Percentiles rank a stretch among this genome's conserved stretches.
Evolutionary conservation across 306 rosid species (phyloP).

Genomic region (Corylus americana): DNA sequence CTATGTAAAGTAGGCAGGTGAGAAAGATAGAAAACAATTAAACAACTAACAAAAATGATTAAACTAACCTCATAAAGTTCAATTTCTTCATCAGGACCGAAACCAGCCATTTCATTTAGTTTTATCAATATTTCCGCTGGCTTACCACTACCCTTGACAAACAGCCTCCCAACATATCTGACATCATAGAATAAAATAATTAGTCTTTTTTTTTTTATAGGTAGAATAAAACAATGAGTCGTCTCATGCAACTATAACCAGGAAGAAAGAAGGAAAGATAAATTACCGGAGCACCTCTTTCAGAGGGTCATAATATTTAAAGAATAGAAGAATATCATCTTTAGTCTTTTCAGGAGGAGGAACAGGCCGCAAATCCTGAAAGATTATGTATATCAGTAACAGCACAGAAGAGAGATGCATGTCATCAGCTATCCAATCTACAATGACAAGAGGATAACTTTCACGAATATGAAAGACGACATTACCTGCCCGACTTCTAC

Average conservation of each 20-base stretch:
- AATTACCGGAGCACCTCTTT: conserved; percentile 42
- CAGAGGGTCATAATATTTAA: neutral
- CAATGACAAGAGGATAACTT: neutral
- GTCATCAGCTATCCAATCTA: neutral
- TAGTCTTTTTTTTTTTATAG: neutral
- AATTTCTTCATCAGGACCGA: conserved; percentile 51
- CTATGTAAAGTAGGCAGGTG: neutral
- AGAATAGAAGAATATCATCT: neutral
- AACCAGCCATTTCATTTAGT: conserved; percentile 59
- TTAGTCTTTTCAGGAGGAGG: conserved; percentile 8
- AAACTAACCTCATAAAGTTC: conserved; percentile 53
- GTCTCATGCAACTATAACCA: neutral
- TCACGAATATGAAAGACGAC: neutral
- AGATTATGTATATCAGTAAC: conserved; percentile 2
- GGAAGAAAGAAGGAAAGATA: neutral
- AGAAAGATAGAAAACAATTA: neutral
- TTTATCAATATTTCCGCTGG: conserved; percentile 43
- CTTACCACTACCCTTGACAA: conserved; percentile 50
- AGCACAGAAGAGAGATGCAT: neutral
- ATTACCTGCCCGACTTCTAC: conserved; percentile 47
- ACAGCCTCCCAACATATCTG: conserved; percentile 45
- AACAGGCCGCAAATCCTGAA: conserved; percentile 28
- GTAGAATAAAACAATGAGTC: conserved; percentile 9
- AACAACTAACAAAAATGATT: neutral
- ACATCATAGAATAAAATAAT: conserved; percentile 8